Base-by-base conservation (phyloP, 148 eudicot genomes). In the Nepenthes mirabilis region DNA sequence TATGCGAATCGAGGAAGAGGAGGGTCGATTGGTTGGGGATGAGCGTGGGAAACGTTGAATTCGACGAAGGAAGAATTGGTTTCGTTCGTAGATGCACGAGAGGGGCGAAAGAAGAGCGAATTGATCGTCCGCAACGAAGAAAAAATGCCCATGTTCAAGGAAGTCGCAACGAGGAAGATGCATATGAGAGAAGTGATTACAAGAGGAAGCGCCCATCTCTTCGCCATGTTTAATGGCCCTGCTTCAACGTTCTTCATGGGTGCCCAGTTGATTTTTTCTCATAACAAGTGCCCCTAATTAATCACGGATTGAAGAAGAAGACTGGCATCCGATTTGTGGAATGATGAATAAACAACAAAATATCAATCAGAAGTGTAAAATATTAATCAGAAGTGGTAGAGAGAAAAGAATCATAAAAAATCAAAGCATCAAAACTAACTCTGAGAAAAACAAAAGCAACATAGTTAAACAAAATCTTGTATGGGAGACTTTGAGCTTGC, bases 171-270 rank as follows among this genome's bases (percentile, higher is more conserved):
- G 12, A 90, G 76, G 60, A 86, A 86, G 43, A 90, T 34, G 50
- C 84, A 82, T 47, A 90, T 13, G 7, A 84, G 64, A 2, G 83
- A 80, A 59, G 75, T 82, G 34, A 79, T 48, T 33, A 79, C 80
- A 49, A 90, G 81, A 34, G 88, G 85, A 65, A 80, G 82, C 57
- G 81, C 76, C 90, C 95, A 90, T 70, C 65, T 86, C 66, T 79
- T 86, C 72, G 83, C 94, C 71, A 75, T 48, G 61, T 75, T 76
- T 53, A 32, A n/a, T 14, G 56, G 33, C 3, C 32, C 34, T 33
- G 37, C 7, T 2, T 55, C 37, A 34, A 5, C 3, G 11, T 8
- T 3, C 33, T 55, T 55, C 58, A 55, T 55, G 2, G 58, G 37
- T 23, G 11, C 36, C 7, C 36, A 55, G 8, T 33, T 11, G 58